Percentiles rank a stretch among this genome's conserved stretches.
Conservation (phyloP, 2,329 filamentous ascomycete genomes). For the Fusarium sp. region DNA sequence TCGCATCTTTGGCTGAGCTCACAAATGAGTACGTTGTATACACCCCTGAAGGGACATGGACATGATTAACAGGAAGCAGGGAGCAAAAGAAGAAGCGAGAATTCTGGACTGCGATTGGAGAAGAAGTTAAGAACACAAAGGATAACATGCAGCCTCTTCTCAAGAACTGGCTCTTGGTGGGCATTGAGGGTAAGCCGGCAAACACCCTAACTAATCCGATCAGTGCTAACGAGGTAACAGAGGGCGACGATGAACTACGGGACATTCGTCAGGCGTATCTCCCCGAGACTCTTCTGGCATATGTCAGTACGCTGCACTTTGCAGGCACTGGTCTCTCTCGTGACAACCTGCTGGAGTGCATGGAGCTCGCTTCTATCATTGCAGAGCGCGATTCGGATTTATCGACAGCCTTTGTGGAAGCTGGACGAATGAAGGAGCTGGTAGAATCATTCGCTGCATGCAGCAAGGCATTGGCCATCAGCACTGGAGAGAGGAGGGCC, state of each 20-base stretch:
- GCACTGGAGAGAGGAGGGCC: slow-evolving; percentile 67
- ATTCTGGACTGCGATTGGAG: slow-evolving; percentile 68
- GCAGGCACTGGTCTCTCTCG: slow-evolving; percentile 80
- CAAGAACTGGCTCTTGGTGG: slow-evolving; percentile 71
- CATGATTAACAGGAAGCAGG: slow-evolving; percentile 50
- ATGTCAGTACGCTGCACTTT: slow-evolving; percentile 83
- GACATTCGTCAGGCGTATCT: slow-evolving; percentile 82
- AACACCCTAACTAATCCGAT: not conserved
- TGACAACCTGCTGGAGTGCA: slow-evolving; percentile 83
- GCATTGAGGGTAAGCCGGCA: slow-evolving; percentile 65
- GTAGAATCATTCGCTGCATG: slow-evolving; percentile 81
- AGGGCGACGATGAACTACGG: slow-evolving; percentile 72
- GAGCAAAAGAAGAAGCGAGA: slow-evolving; percentile 58
- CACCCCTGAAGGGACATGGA: no score
- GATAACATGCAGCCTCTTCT: slow-evolving; percentile 72
- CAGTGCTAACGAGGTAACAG: slow-evolving; percentile 50
- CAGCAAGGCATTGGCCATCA: slow-evolving; percentile 77
- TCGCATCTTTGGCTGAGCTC: slow-evolving; percentile 68
- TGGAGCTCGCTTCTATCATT: slow-evolving; percentile 84
- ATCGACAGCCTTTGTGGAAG: slow-evolving; percentile 72
- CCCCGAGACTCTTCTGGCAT: slow-evolving; percentile 87
- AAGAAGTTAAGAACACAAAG: slow-evolving; percentile 67
- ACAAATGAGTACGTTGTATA: slow-evolving; percentile 64
- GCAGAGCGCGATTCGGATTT: slow-evolving; percentile 79
- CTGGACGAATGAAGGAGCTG: slow-evolving; percentile 79